phyloP scores from a whole-genome alignment of 2,329 filamentous ascomycete species.

The Beauveria varroae region DNA sequence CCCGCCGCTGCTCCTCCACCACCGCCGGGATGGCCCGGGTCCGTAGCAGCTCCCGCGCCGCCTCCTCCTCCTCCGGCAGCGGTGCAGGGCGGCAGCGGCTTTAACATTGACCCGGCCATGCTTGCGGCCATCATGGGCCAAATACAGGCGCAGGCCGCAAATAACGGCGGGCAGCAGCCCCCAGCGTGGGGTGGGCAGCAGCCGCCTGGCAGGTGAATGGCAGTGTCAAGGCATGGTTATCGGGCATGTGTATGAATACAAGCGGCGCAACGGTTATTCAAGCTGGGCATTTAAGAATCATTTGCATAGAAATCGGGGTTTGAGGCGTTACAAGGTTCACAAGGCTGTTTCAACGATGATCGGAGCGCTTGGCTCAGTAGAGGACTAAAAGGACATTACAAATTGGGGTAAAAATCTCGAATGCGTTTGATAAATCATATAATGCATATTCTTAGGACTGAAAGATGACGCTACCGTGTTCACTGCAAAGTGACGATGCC shows the following conservation, averaged over 20 bases:
- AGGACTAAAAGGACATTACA: not conserved
- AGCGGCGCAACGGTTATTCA: not conserved
- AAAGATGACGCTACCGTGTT: not conserved
- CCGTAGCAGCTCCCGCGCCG: constrained; percentile 30
- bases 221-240: not conserved
- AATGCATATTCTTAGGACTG: not conserved
- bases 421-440: not conserved
- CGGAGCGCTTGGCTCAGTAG: not conserved
- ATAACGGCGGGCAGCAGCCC: constrained; percentile 19
- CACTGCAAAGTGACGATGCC: not conserved
- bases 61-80: constrained; percentile 25
- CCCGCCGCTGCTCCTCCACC: constrained; percentile 27
- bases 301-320: not conserved
- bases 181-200: constrained; percentile 21
- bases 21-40: constrained; percentile 22
- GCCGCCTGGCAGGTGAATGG: constrained; percentile 21
- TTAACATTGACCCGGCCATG: constrained; percentile 52
- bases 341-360: not conserved
- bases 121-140: constrained; percentile 42
- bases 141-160: constrained; percentile 28
- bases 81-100: constrained; percentile 28
- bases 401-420: not conserved
- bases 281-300: not conserved
- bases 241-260: not conserved
- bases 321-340: not conserved